Base-by-base conservation (phyloP, 225 moss, liverwort and hornwort genomes). In the Ulota crispa region DNA sequence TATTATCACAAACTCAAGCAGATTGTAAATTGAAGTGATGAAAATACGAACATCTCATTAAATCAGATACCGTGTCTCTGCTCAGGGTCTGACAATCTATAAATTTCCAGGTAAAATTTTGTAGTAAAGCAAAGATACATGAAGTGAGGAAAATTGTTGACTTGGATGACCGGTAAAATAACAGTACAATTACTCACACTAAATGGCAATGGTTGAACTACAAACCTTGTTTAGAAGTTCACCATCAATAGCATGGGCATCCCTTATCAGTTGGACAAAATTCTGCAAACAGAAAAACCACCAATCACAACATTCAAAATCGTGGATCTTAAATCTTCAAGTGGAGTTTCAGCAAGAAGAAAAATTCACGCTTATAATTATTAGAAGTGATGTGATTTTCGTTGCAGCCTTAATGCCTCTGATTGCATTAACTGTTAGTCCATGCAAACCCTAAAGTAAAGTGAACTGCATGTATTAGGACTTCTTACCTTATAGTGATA, bases 141-240 rank as follows among this genome's bases (percentile, higher is more conserved):
- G 60, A 80, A 74, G 39, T 42, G 42, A 45, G 28, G 16, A 55
- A 69, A 52, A 3, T 3, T 21, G 30, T 3, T 63, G 30, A 67
- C 55, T 77, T 15, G 7, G 31, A 69, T 53, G 60, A 76, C 53
- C 11, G 2, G 57, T 42, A 67, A 67, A 54, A 72, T 28, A 77
- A 53, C 42, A 68, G 50, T 26, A 37, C n/a, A 81, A 42, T 69
- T 31, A 64, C 64, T 70, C 57, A 59, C 50, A 68, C 9, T 42
- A 66, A 37, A 47, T 41, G 54, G 32, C 19, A 76, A 64, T 78
- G 70, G 56, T 30, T 77, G 74, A 63, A 80, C 12, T 39, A 72
- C 81, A 66, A 75, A 99, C 99, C 99, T 94, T 92, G 68, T 75
- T 86, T 76, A 96, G 82, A 84, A 99, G 94, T 71, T 94, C 99